These are phyloP conservation scores for Chamaecrista fasciculata DNA, from an alignment of 306 rosid genomes.

Conservation along the genomic window DNA sequence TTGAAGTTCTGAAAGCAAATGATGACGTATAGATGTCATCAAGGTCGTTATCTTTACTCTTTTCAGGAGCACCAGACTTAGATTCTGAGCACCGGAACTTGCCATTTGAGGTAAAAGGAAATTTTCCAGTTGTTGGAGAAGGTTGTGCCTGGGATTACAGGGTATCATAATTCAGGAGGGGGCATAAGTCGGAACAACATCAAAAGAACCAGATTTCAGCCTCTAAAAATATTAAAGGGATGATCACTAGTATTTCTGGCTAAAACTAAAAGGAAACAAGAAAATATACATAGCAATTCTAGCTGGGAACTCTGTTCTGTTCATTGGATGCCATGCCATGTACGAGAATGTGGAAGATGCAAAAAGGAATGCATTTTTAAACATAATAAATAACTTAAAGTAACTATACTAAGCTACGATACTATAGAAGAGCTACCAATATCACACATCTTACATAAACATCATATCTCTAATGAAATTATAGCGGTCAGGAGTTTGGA, in stretches of 20 bases:
- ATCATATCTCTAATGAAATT: neutral
- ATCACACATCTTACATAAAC: conserved; percentile 6
- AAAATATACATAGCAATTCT: neutral
- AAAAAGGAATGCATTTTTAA: too few species aligned
- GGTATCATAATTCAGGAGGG: conserved; percentile 38
- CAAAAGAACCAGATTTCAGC: conserved; percentile 9
- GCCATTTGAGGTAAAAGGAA: conserved; percentile 52
- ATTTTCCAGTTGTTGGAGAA: conserved; percentile 95
- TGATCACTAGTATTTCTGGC: neutral
- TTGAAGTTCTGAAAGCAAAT: conserved; percentile 73
- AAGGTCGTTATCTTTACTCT: conserved; percentile 40
- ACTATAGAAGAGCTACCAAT: neutral
- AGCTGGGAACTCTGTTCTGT: neutral
- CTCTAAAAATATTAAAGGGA: conserved; percentile 12
- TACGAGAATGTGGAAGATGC: too few species aligned
- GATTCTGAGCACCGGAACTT: conserved; percentile 35
- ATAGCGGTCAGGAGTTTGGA: neutral
- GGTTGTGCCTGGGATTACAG: conserved; percentile 76
- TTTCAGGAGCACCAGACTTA: conserved; percentile 45
- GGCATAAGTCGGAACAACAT: conserved; percentile 19
- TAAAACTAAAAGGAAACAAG: conserved; percentile 1
- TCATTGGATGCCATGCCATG: neutral
- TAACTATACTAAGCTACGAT: conserved; percentile 7
- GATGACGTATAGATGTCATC: conserved; percentile 47
- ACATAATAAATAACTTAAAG: neutral